Conservation (phyloP, 169 alveolate species). For the Plasmodium gallinaceum region DNA sequence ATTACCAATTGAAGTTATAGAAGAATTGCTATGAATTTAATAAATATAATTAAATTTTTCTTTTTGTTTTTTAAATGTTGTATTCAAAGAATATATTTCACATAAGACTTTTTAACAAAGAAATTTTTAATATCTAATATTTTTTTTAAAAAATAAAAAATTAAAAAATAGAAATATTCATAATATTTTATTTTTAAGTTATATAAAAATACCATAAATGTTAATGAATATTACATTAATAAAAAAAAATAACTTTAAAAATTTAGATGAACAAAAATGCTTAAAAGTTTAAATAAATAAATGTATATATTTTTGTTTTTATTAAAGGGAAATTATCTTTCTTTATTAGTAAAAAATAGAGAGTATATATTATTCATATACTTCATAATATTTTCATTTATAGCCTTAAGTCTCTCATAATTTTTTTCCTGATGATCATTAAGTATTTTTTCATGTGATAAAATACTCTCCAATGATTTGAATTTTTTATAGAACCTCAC, state of each 20-base stretch:
- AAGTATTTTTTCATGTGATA: constrained; percentile 10
- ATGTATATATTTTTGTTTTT: too few relatives aligned
- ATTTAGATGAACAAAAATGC: too few relatives aligned
- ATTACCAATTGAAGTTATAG: neutral
- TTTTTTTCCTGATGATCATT: constrained; percentile 8
- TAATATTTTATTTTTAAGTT: too few relatives aligned
- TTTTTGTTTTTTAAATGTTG: neutral
- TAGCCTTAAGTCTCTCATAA: constrained; percentile 1
- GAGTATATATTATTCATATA: constrained; percentile 17
- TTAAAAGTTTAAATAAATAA: too few relatives aligned
- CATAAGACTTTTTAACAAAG: too few relatives aligned
- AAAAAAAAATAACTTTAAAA: too few relatives aligned
- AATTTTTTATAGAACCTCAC: neutral
- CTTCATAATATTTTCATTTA: constrained; percentile 12
- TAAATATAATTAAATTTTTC: neutral
- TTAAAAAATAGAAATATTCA: too few relatives aligned
- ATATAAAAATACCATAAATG: too few relatives aligned
- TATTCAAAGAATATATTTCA: neutral
- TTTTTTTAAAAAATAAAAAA: too few relatives aligned
- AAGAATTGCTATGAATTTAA: neutral
- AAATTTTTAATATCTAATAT: too few relatives aligned
- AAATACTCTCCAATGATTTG: constrained; percentile 27
- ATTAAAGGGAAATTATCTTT: too few relatives aligned
- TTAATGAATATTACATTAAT: too few relatives aligned
- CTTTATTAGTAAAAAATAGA: neutral